A percentile compares a stretch with the other conserved stretches of the same genome.
phyloP scores from a whole-genome alignment of 257 asterid species.

The Linderniella brevidens region DNA sequence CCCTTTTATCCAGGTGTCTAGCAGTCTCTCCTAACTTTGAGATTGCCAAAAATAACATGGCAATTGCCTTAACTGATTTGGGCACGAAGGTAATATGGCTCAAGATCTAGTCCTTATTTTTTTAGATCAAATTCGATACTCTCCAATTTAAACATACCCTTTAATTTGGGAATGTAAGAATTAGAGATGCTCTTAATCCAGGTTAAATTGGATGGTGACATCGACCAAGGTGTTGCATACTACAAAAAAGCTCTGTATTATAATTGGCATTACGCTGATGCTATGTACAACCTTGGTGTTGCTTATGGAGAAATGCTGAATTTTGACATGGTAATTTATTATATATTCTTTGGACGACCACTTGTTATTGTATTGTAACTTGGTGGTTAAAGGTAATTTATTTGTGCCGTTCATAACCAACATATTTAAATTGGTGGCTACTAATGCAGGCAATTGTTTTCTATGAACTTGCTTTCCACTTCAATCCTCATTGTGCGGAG shows the following conservation, averaged over 20 bases:
- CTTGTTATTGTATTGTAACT: not conserved
- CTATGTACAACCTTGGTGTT: conserved; percentile 98
- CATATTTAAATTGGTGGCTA: not conserved
- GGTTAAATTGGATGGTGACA: conserved; percentile 98
- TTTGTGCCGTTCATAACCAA: conserved; percentile 6
- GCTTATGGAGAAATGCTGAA: conserved; percentile 99
- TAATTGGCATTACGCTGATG: conserved; percentile 99
- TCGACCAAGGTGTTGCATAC: conserved; percentile 76
- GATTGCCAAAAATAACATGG: conserved; percentile 98
- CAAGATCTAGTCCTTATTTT: not conserved
- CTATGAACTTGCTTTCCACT: conserved; percentile 98
- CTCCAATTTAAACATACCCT: too few relatives aligned
- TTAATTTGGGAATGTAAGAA: too few relatives aligned
- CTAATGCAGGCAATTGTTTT: conserved; percentile 85
- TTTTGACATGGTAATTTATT: conserved; percentile 82
- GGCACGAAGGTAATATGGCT: conserved; percentile 74
- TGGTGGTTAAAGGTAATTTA: conserved; percentile 1
- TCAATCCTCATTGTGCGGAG: conserved; percentile 99
- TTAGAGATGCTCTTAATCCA: conserved; percentile 14
- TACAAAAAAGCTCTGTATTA: conserved; percentile 87
- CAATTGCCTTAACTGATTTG: conserved; percentile 95
- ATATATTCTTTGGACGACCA: not conserved
- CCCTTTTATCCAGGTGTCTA: conserved; percentile 53
- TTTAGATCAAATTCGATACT: not conserved
- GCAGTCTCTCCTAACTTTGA: conserved; percentile 96